Evolutionary conservation across 176 grass and related monocot species (phyloP).

Genomic region (Zoysia pacifica): DNA sequence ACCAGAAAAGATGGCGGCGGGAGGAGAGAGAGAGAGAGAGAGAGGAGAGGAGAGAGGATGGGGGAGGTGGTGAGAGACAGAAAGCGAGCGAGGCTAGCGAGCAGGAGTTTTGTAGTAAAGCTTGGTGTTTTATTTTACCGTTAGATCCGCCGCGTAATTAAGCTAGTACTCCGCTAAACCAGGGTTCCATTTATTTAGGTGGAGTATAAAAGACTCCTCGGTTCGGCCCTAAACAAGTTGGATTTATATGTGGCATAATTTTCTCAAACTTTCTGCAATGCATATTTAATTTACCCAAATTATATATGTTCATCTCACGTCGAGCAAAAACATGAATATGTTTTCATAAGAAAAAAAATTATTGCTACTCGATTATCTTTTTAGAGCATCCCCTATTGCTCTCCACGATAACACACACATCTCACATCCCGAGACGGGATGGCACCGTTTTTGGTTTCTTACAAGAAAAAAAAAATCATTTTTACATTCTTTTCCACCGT

Average conservation of each 20-base stretch:
- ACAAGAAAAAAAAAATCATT: not conserved
- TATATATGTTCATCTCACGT: too few relatives aligned
- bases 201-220: too few relatives aligned
- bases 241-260: not conserved
- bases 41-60: not conserved
- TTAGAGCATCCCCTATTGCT: too few relatives aligned
- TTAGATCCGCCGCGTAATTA: conserved; percentile 17
- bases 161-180: not conserved
- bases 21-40: not conserved
- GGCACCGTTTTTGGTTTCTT: not conserved
- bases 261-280: too few relatives aligned
- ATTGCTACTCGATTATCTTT: too few relatives aligned
- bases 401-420: not conserved
- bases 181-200: too few relatives aligned
- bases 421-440: not conserved
- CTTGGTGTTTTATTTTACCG: conserved; percentile 21
- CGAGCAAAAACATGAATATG: too few relatives aligned
- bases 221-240: not conserved
- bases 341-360: too few relatives aligned
- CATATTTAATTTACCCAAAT: too few relatives aligned
- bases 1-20: not conserved
- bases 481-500: too few relatives aligned
- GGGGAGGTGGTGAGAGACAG: too few relatives aligned
- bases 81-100: not conserved
- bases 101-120: conserved; percentile 20